Percentiles rank a stretch among this genome's conserved stretches.
phyloP scores from a whole-genome alignment of 2,329 filamentous ascomycete species.

The Alternaria ventricosa region DNA sequence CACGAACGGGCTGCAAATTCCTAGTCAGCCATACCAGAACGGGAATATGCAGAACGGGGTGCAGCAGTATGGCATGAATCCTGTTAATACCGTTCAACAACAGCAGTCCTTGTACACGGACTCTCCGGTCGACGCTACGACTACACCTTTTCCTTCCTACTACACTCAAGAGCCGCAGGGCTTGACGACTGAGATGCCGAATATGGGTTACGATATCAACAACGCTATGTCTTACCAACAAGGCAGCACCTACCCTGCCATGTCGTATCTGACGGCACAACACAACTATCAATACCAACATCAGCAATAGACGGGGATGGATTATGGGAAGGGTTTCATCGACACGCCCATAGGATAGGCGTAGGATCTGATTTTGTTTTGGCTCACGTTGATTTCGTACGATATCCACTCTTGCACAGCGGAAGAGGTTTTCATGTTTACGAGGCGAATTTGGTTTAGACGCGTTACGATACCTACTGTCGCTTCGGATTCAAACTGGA shows the following conservation, averaged over 20 bases:
- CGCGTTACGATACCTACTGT: background rate
- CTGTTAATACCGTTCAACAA: conserved; percentile 37
- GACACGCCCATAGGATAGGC: background rate
- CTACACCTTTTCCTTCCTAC: conserved; percentile 39
- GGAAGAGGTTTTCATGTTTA: conserved; percentile 3
- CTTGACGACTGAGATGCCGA: conserved; percentile 28
- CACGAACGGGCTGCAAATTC: conserved; percentile 38
- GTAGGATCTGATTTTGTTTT: background rate
- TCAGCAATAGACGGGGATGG: conserved; percentile 19
- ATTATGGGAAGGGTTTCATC: background rate
- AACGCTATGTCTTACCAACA: conserved; percentile 41
- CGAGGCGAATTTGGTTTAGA: conserved; percentile 1
- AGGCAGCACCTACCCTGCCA: conserved; percentile 38
- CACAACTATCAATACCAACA: conserved; percentile 43
- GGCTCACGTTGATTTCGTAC: conserved; percentile 1
- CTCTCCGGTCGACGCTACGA: conserved; percentile 46
- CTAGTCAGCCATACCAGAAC: conserved; percentile 35
- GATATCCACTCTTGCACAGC: conserved; percentile 14
- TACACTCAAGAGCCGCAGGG: conserved; percentile 41
- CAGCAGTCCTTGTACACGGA: conserved; percentile 42
- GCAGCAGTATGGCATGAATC: conserved; percentile 37
- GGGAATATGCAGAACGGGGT: conserved; percentile 31
- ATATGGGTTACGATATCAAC: conserved; percentile 34
- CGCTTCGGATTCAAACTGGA: background rate
- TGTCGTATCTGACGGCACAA: conserved; percentile 41